Percentiles rank a stretch among this genome's conserved stretches.
These are phyloP conservation scores for Phytophthora fragariaefolia DNA, from an alignment of 352 stramenopile genomes.

Conservation along the genomic window DNA sequence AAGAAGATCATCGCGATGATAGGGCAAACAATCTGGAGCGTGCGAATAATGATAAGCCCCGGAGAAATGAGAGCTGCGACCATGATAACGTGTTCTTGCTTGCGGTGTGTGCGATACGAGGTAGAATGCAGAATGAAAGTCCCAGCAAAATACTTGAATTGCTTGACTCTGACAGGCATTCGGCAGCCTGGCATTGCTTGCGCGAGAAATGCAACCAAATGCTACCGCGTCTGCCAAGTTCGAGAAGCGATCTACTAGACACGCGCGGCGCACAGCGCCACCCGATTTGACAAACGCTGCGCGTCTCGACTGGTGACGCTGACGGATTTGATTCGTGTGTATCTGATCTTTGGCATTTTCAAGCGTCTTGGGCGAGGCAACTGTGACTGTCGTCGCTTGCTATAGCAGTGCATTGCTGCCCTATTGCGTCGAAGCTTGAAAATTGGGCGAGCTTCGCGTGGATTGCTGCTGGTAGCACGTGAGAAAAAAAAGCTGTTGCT, in stretches of 20 bases:
- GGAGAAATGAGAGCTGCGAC: slow-evolving; percentile 9
- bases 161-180: background rate
- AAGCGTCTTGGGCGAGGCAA: background rate
- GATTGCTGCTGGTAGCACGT: background rate
- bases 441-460: background rate
- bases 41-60: slow-evolving; percentile 18
- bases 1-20: slow-evolving; percentile 41
- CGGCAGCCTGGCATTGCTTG: background rate
- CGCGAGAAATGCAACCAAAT: background rate
- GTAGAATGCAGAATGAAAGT: slow-evolving; percentile 10
- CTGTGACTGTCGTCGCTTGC: background rate
- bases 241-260: slow-evolving; percentile 7
- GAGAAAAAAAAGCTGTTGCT: background rate
- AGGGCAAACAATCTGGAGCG: slow-evolving; percentile 25
- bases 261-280: background rate
- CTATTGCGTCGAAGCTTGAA: too few relatives aligned
- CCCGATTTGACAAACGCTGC: slow-evolving; percentile 5
- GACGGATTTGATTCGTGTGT: background rate
- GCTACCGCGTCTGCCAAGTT: background rate
- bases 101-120: background rate
- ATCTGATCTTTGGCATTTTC: background rate
- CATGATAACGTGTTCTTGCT: background rate
- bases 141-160: background rate
- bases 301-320: background rate
- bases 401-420: too few relatives aligned